Base-by-base conservation (phyloP, 257 asterid species). In the Echites panduratus region DNA sequence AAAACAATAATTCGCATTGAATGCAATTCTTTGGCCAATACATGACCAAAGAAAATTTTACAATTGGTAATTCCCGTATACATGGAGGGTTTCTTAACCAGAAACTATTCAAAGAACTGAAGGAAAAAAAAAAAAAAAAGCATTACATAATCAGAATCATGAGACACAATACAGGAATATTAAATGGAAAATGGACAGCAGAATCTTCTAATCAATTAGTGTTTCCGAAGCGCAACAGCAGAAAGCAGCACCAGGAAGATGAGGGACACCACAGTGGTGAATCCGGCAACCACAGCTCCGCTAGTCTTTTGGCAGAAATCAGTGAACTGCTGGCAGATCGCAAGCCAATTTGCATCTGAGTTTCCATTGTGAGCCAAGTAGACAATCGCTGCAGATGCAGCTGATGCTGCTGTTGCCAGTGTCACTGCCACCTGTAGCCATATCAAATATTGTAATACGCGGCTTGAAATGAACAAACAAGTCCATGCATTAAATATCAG, bases 341-440 rank as follows among this genome's bases (percentile, higher is more conserved):
- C 82, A 26, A 87, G 68, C 96, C 93, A 88, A 43, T 88, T 90
- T 43, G 93, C 91, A 10, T 45, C 70, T 7, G 86, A 54, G 67
- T 83, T 90, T 26, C 96, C 95, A 27, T 84, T 68, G 79, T 90
- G 95, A 29, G 95, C 88, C 79, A 88, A 81, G 84, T 87, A 90
- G 14, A 83, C 98, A 58, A 92, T 87, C 67, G 92, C 96, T 7
- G 96, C 84, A 3, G 96, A 77, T 11, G 95, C 81, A 11, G 75
- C 83, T 11, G 89, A 84, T 8, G 96, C 92, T 0, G 95, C 78
- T 4, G 90, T 85, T 1, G 89, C 75, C 84, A 90, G 62, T 40
- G 85, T 80, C 79, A 83, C 61, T 0, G 87, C 64, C 78, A 88
- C 72, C 97, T 91, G 85, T 85, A 41, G 14, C 47, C 68, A 62